Evolutionary conservation across 108 stramenopile species (phyloP).

Genomic region (Nannochloropsis salina): DNA sequence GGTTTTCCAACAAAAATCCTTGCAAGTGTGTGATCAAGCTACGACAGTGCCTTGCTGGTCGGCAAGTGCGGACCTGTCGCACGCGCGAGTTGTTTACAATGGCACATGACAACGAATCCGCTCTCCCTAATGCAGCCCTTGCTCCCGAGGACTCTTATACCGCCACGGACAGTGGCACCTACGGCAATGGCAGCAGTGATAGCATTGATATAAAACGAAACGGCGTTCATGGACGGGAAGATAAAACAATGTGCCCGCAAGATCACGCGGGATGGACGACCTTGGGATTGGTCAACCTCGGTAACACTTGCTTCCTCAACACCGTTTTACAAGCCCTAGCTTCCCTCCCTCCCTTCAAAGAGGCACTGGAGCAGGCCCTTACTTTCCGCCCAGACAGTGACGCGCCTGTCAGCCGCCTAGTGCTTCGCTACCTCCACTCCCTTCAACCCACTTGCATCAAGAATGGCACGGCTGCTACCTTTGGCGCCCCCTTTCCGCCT

Average conservation of each 20-base stretch:
- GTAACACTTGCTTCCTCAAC: conserved; percentile 42
- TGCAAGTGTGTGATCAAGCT: too few species aligned
- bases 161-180: background rate
- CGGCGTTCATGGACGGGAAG: too few species aligned
- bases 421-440: background rate
- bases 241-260: background rate
- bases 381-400: background rate
- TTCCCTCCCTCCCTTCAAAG: conserved; percentile 25
- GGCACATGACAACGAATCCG: too few species aligned
- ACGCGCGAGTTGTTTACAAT: too few species aligned
- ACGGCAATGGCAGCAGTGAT: background rate
- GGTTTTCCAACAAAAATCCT: too few species aligned
- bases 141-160: too few species aligned
- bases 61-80: too few species aligned
- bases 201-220: background rate
- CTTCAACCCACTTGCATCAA: background rate
- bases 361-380: conserved; percentile 29
- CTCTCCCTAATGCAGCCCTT: too few species aligned
- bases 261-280: background rate
- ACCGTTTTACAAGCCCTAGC: conserved; percentile 38
- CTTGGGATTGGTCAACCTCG: conserved; percentile 30
- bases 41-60: too few species aligned
- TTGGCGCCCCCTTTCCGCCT: background rate
- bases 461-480: background rate
- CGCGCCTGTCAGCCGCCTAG: background rate